Evolutionary conservation across 306 rosid genomes (phyloP), one percentile per base, ranked within the genome.

Genomic region (Hippophae tibetana): DNA sequence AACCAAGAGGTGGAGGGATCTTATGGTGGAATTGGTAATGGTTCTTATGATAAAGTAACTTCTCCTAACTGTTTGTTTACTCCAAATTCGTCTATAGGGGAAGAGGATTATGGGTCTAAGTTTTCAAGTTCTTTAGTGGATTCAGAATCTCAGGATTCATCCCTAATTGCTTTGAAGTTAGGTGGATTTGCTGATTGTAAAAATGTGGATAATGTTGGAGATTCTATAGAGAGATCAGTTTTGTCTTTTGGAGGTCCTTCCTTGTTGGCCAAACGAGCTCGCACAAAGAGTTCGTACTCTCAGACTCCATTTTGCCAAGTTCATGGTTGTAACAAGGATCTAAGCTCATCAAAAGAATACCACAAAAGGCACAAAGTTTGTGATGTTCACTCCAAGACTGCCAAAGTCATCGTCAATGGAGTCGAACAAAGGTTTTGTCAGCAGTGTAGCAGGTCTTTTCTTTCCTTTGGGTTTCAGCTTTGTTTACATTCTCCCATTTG

Each of bases 401-500:
- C 93, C 57, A 72, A 60, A 70, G 95, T 84, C 57, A 68, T 84
- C 63, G 93, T 87, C n/a, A 84, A 82, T 68, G 95, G 89, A 67
- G 67, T 80, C 61, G 84, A 87, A 43, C 93, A 87, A 62, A 79
- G 95, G 74, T 87, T 87, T 81, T 87, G 95, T 53, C 95, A 87
- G 72, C 92, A 87, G 67, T 87, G 95, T 69, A 87, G 95, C 81
- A 87, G 93, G 95, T 87, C 40, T 5, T 55, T 47, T 60, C 44
- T n/a, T 43, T 47, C 50, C 67, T 49, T 10, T 52, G 50, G 42
- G 45, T 12, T 52, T 26, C 10, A 46, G 31, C 38, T 58, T 65
- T 46, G 13, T 54, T 31, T 56, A 6, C 52, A 25, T 14, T 54
- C 5, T 1, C 43, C 13, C 62, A 13, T 56, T 63, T 50, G 55